Conservation (phyloP, 2,329 filamentous ascomycete genomes). For the Fusarium udum region DNA sequence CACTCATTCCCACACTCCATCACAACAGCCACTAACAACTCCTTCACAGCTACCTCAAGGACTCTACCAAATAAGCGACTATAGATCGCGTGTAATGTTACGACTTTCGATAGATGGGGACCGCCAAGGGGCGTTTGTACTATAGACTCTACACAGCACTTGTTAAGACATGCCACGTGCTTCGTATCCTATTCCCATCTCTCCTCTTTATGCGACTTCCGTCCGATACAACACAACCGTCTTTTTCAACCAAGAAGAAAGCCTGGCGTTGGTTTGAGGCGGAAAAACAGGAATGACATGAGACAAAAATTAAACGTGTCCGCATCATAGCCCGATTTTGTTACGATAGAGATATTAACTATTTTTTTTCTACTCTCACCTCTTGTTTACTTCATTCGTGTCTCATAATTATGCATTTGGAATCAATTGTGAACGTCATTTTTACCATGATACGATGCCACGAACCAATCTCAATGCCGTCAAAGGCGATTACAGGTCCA, state of each 20-base stretch:
- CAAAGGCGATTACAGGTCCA: slow-evolving; percentile 17
- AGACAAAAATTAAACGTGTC: slow-evolving; percentile 16
- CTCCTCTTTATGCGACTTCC: slow-evolving; percentile 47
- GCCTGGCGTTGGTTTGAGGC: slow-evolving; percentile 37
- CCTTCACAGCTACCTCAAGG: slow-evolving; percentile 68
- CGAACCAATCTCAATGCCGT: slow-evolving; percentile 11
- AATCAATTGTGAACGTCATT: neutral
- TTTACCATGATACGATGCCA: slow-evolving; percentile 1
- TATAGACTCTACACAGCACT: slow-evolving; percentile 50
- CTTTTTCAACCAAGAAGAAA: slow-evolving; percentile 15
- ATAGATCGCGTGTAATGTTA: slow-evolving; percentile 48
- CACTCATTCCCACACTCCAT: neutral
- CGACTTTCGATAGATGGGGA: slow-evolving; percentile 50
- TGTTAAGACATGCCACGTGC: slow-evolving; percentile 46
- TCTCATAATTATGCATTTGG: neutral
- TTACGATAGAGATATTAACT: slow-evolving; percentile 9
- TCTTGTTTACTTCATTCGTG: neutral
- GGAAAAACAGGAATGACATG: slow-evolving; percentile 20
- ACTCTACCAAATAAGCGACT: slow-evolving; percentile 72
- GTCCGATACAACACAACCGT: slow-evolving; percentile 15
- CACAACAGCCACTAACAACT: slow-evolving; percentile 37
- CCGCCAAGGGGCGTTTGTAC: slow-evolving; percentile 49
- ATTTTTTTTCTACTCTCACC: slow-evolving; percentile 1
- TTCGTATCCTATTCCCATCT: slow-evolving; percentile 48
- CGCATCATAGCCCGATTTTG: slow-evolving; percentile 25